Base-by-base conservation (phyloP, 148 eudicot genomes). In the Spergularia marina region DNA sequence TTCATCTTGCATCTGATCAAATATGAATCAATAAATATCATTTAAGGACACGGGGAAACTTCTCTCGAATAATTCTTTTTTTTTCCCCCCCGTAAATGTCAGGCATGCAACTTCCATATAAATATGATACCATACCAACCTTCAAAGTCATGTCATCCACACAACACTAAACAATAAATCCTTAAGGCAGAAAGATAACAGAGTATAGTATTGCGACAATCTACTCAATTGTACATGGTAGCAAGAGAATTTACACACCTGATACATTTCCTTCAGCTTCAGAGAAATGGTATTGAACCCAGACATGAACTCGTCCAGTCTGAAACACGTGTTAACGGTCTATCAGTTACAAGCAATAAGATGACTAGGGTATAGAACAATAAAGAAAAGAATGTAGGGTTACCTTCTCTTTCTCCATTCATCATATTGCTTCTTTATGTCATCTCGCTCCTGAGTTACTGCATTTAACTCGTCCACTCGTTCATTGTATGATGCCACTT, bases 221-320 rank as follows among this genome's bases (percentile, higher is more conserved):
- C 25, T n/a, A 74, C 56, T n/a, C 34, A 12, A 61, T 21, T 68
- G 13, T 51, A 51, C 53, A 62, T 63, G 78, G 49, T 57, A 53
- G 47, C 70, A 20, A 49, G 25, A 61, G 64, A 44, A 53, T 12
- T 53, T 34, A 63, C 81, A 72, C 55, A 91, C 99, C 99, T 96
- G 99, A 86, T 96, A 96, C 99, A 96, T 96, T 82, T 96, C 99
- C 83, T 96, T 96, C 82, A 96, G 67, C 84, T 96, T 96, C 76
- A 96, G 79, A 21, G 99, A 96, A 59, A 96, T 91, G 47, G 92
- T 87, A 80, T 91, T 96, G 58, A 92, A 96, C 83, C 99, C 99
- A 69, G 87, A 97, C 99, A 96, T 96, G 82, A 96, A 96, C 78
- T 92, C 99, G 64, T 92, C 99, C 77, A 96, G 83, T 90, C 99